Conservation (phyloP, 352 stramenopile genomes). For the Aphanomyces cochlioides region DNA sequence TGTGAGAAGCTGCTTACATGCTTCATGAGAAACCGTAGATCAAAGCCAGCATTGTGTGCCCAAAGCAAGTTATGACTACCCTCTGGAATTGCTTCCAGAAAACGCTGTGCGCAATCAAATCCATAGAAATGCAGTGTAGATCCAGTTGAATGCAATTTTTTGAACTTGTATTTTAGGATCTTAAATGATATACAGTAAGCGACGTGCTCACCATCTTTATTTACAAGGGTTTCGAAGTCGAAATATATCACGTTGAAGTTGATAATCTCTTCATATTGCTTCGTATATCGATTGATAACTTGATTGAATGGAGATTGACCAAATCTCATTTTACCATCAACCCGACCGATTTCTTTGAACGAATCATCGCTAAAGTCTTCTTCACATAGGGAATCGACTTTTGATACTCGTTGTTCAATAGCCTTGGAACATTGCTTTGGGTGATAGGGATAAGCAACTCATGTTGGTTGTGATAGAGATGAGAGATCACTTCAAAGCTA, state of each 20-base stretch:
- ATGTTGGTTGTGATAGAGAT: constrained; percentile 34
- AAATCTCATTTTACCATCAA: constrained; percentile 5
- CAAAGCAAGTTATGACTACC: constrained; percentile 25
- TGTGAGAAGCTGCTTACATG: constrained; percentile 23
- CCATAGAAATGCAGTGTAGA: constrained; percentile 28
- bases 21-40: constrained; percentile 30
- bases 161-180: constrained; percentile 8
- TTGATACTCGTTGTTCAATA: constrained; percentile 32
- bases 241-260: constrained; percentile 31
- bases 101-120: constrained; percentile 26
- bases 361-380: constrained; percentile 20
- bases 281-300: constrained; percentile 12
- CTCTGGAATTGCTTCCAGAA: constrained; percentile 23
- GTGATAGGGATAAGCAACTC: constrained; percentile 23
- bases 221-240: constrained; percentile 27
- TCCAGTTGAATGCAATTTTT: background rate
- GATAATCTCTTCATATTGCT: constrained; percentile 10
- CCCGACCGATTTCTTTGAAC: constrained; percentile 26
- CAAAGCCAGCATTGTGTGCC: constrained; percentile 32
- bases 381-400: constrained; percentile 7
- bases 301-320: constrained; percentile 16
- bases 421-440: constrained; percentile 18
- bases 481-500: constrained; percentile 33
- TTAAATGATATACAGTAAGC: constrained; percentile 27
- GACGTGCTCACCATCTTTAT: constrained; percentile 18